A percentile compares a stretch with the other conserved stretches of the same genome.
Evolutionary conservation across 306 rosid genomes (phyloP).

Genomic region (Rubus idaeus): DNA sequence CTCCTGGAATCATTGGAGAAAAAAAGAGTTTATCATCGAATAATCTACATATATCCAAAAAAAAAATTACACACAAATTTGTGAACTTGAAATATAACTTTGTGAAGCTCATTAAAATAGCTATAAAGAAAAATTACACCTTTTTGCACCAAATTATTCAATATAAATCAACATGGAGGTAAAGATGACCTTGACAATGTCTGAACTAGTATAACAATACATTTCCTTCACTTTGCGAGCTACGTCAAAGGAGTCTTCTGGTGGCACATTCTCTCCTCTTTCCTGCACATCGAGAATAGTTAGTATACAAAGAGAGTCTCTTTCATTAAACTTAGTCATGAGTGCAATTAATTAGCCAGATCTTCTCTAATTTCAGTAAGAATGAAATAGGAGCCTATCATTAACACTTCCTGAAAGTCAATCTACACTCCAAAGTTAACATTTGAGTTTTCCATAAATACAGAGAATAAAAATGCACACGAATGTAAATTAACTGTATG

Average conservation of each 20-base stretch:
- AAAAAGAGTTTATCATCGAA: conserved; percentile 33
- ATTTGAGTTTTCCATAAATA: not conserved
- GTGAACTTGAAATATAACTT: conserved; percentile 12
- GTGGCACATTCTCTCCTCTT: conserved; percentile 98
- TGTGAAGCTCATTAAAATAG: conserved; percentile 14
- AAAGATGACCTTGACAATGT: conserved; percentile 86
- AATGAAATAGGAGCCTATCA: not conserved
- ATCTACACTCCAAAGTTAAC: not conserved
- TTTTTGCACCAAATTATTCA: conserved; percentile 7
- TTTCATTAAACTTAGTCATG: not conserved
- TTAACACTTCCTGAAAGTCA: not conserved
- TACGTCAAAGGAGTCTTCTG: conserved; percentile 95
- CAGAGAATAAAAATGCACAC: not conserved
- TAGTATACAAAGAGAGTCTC: not conserved
- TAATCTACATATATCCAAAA: not conserved
- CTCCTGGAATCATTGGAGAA: conserved; percentile 54
- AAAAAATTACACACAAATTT: not conserved
- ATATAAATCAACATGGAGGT: conserved; percentile 3
- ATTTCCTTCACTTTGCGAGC: conserved; percentile 97
- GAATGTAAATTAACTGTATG: no score
- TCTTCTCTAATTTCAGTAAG: no score
- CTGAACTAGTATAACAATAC: conserved; percentile 95
- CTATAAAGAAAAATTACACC: conserved; percentile 16
- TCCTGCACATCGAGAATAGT: conserved; percentile 60
- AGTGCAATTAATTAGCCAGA: not conserved